Percentiles rank a stretch among this genome's conserved stretches.
phyloP scores from a whole-genome alignment of 352 stramenopile genomes.

The Pythium insidiosum region DNA sequence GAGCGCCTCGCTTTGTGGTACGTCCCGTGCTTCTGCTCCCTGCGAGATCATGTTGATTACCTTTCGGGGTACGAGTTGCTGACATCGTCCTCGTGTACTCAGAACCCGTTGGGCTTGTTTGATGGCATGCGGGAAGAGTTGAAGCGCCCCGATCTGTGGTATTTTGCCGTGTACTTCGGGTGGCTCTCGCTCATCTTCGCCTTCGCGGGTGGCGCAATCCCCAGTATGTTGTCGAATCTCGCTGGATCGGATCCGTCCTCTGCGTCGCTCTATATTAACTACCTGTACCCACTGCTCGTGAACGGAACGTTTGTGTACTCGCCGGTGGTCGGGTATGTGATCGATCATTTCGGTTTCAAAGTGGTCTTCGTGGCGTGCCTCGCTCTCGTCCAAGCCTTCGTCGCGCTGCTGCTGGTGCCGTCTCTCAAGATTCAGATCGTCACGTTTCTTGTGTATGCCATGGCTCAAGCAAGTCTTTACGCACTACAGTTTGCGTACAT shows the following conservation, averaged over 20 bases:
- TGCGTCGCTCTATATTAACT: conserved; percentile 48
- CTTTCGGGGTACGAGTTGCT: not conserved
- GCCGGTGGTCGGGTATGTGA: conserved; percentile 57
- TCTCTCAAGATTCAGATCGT: conserved; percentile 48
- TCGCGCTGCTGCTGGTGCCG: conserved; percentile 49
- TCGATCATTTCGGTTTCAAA: conserved; percentile 78
- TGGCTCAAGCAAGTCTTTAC: conserved; percentile 71
- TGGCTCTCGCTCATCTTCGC: conserved; percentile 80
- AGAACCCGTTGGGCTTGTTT: conserved; percentile 54
- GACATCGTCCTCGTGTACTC: not conserved
- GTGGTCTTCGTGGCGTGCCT: conserved; percentile 60
- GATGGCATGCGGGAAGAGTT: conserved; percentile 52
- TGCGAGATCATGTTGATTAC: not conserved
- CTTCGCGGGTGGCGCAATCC: conserved; percentile 67
- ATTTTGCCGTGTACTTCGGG: conserved; percentile 69
- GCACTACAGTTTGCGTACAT: conserved; percentile 83
- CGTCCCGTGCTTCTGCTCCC: not conserved
- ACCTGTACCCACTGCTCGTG: conserved; percentile 66
- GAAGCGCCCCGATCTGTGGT: conserved; percentile 53
- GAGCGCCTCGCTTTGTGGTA: conserved; percentile 50
- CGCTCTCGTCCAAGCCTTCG: conserved; percentile 55
- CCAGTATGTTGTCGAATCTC: conserved; percentile 45
- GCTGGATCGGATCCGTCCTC: conserved; percentile 17
- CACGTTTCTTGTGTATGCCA: conserved; percentile 66
- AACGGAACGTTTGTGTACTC: conserved; percentile 81